These are phyloP conservation scores for Bertia moriformis DNA, from an alignment of 2,329 filamentous ascomycete genomes.

Conservation along the genomic window DNA sequence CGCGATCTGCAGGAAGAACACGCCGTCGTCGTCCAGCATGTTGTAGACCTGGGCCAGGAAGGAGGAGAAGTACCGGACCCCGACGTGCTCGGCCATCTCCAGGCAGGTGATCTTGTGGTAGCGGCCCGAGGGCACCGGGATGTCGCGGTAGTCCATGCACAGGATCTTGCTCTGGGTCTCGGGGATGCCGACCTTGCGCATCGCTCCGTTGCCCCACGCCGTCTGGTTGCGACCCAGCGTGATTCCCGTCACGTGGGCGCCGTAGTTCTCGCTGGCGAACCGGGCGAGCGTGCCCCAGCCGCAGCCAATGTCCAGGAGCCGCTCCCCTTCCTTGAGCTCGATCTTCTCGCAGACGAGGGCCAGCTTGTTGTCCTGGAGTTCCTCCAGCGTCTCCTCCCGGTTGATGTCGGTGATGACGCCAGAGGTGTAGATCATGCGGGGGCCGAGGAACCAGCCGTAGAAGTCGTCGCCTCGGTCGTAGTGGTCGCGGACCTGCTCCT, in stretches of 20 bases:
- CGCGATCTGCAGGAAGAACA: slow-evolving; percentile 91
- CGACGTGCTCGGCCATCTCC: slow-evolving; percentile 98
- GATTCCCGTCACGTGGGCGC: slow-evolving; percentile 71
- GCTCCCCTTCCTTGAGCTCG: slow-evolving; percentile 64
- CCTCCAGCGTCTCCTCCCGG: slow-evolving; percentile 78
- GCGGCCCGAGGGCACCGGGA: slow-evolving; percentile 59
- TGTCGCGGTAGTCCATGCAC: slow-evolving; percentile 95
- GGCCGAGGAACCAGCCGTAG: slow-evolving; percentile 95
- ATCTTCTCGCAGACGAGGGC: slow-evolving; percentile 94
- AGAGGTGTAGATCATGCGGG: slow-evolving; percentile 97
- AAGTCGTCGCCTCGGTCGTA: slow-evolving; percentile 98
- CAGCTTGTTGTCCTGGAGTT: slow-evolving; percentile 96
- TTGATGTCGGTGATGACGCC: slow-evolving; percentile 81
- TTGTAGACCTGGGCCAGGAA: slow-evolving; percentile 82
- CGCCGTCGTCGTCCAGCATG: slow-evolving; percentile 91
- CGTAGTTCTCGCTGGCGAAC: slow-evolving; percentile 85
- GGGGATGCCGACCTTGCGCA: slow-evolving; percentile 66
- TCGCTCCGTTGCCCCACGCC: slow-evolving; percentile 83
- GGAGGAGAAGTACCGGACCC: slow-evolving; percentile 68
- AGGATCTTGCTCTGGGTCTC: slow-evolving; percentile 84
- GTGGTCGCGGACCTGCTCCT: slow-evolving; percentile 94
- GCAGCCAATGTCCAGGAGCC: slow-evolving; percentile 84
- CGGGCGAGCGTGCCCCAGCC: slow-evolving; percentile 94
- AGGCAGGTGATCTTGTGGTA: slow-evolving; percentile 96
- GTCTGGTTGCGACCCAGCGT: slow-evolving; percentile 94